Evolutionary conservation across 148 eudicot genomes (phyloP).

Genomic region (Camellia sinensis): DNA sequence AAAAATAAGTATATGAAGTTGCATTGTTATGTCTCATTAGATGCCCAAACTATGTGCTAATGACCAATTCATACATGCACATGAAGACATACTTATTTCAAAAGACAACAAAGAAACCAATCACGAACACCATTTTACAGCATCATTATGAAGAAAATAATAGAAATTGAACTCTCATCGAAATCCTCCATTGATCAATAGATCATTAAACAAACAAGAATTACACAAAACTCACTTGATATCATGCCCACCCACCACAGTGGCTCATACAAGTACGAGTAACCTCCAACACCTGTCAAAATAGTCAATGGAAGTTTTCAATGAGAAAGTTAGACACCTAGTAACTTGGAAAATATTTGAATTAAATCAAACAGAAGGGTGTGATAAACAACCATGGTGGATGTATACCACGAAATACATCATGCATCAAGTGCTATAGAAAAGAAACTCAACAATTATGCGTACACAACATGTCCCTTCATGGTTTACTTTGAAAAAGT

Average conservation of each 20-base stretch:
- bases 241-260: constrained; percentile 90
- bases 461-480: background rate
- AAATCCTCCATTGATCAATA: background rate
- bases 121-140: background rate
- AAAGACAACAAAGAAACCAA: background rate
- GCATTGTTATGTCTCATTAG: background rate
- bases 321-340: background rate
- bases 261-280: constrained; percentile 78
- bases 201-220: constrained; percentile 1
- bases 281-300: constrained; percentile 74
- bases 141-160: background rate
- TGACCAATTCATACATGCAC: background rate
- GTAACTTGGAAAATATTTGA: background rate
- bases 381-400: background rate
- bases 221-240: constrained; percentile 52
- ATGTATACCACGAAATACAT: background rate
- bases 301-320: background rate
- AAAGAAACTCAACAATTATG: background rate
- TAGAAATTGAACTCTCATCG: background rate
- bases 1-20: background rate
- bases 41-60: background rate
- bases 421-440: background rate
- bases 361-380: background rate
- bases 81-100: background rate
- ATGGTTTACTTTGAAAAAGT: background rate